These are phyloP conservation scores for Fusarium fracticaudum DNA, from an alignment of 2,329 filamentous ascomycete genomes.

Conservation along the genomic window DNA sequence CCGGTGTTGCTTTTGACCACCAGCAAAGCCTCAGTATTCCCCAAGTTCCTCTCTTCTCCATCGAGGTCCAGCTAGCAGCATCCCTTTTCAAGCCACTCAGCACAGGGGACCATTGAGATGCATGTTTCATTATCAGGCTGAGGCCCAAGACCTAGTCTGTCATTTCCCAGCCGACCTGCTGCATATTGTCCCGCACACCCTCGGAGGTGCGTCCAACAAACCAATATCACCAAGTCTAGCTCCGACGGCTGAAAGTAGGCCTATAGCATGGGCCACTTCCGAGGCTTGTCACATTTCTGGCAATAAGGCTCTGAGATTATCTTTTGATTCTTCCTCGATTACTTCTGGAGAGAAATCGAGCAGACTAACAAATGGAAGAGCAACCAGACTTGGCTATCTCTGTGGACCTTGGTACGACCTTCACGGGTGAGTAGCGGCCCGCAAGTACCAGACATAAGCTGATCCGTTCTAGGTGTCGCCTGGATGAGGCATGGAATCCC, in stretches of 20 bases:
- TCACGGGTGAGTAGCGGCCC: conserved; percentile 48
- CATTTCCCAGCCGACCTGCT: not conserved
- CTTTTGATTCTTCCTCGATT: not conserved
- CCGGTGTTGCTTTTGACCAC: not conserved
- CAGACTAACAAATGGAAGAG: conserved; percentile 22
- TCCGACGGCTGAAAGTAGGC: not conserved
- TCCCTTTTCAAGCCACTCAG: conserved; percentile 22
- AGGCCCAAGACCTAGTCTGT: not conserved
- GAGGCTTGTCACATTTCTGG: not conserved
- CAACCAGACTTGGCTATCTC: conserved; percentile 54
- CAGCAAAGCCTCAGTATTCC: not conserved
- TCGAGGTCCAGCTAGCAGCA: not conserved
- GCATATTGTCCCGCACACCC: not conserved
- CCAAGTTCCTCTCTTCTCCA: not conserved
- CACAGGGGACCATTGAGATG: not conserved
- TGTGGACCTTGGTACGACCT: conserved; percentile 58
- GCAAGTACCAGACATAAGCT: not conserved
- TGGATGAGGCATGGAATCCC: conserved; percentile 53
- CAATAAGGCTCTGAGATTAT: not conserved
- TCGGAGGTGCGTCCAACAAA: not conserved
- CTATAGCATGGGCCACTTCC: not conserved
- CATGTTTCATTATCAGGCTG: conserved; percentile 6
- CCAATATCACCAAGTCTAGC: not conserved
- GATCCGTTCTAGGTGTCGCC: conserved; percentile 44
- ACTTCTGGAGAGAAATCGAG: not conserved